phyloP scores from a whole-genome alignment of 139 green algal species.

The Volvox africanus region DNA sequence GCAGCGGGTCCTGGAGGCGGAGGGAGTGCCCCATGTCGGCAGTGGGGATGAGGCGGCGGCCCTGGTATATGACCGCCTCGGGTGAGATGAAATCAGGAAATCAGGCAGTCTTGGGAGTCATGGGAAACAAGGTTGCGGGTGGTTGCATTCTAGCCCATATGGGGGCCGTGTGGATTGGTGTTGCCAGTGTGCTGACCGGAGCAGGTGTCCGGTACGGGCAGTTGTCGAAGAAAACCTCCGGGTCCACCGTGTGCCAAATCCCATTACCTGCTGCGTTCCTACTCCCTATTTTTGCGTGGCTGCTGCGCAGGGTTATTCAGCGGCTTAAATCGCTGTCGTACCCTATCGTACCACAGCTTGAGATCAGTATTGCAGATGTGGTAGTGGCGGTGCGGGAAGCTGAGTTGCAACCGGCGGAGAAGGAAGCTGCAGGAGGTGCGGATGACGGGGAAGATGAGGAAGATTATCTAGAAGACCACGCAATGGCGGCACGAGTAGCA shows the following conservation, averaged over 20 bases:
- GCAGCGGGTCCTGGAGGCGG: slow-evolving; percentile 54
- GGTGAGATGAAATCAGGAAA: neutral
- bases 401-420: neutral
- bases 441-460: neutral
- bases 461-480: neutral
- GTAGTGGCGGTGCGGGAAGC: neutral
- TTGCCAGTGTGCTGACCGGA: no score
- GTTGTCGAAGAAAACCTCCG: no score
- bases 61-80: slow-evolving; percentile 45
- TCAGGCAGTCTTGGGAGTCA: no score
- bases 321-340: slow-evolving; percentile 51
- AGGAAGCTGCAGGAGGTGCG: no score
- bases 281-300: no score
- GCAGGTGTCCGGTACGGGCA: no score
- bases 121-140: no score
- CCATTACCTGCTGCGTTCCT: no score
- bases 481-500: neutral
- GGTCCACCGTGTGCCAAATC: no score
- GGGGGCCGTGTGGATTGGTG: no score
- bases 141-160: no score
- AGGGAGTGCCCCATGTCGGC: slow-evolving; percentile 70
- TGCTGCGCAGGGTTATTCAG: slow-evolving; percentile 14
- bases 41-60: slow-evolving; percentile 22
- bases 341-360: slow-evolving; percentile 45
- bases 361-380: neutral